Conservation (phyloP, 2,329 filamentous ascomycete species). For the Fusarium aywerte region DNA sequence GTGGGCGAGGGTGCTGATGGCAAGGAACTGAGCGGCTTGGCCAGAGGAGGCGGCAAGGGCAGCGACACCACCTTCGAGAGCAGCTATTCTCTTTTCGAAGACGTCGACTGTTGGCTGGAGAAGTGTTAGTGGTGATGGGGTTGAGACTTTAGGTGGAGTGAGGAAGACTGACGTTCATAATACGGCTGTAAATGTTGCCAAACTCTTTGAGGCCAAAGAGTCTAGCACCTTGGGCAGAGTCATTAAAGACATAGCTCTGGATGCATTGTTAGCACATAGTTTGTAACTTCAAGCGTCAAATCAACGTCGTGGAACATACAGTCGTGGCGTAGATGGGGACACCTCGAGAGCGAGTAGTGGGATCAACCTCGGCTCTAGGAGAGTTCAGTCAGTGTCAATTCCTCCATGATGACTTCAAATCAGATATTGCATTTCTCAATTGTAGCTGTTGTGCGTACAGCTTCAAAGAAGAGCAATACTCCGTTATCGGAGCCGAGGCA, state of each 20-base stretch:
- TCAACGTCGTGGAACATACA: constrained; percentile 48
- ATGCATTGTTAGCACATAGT: background rate
- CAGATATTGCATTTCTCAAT: background rate
- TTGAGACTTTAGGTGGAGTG: background rate
- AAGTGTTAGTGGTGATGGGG: background rate
- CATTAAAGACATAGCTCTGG: constrained; percentile 91
- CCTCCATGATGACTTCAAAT: background rate
- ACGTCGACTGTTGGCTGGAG: constrained; percentile 88
- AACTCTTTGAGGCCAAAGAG: constrained; percentile 97
- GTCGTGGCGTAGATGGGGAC: constrained; percentile 96
- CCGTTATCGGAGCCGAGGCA: constrained; percentile 27
- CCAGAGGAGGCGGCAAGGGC: constrained; percentile 87
- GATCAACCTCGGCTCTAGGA: constrained; percentile 79
- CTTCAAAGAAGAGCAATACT: background rate
- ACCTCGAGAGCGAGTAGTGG: constrained; percentile 84
- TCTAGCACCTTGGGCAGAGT: constrained; percentile 93
- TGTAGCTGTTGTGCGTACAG: background rate
- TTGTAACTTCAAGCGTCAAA: background rate
- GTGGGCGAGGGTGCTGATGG: constrained; percentile 84
- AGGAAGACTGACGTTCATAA: constrained; percentile 79
- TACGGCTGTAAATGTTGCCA: constrained; percentile 97
- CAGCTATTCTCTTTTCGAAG: constrained; percentile 96
- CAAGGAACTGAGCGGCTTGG: constrained; percentile 92
- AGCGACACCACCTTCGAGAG: constrained; percentile 89
- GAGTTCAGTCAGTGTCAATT: constrained; percentile 17